A percentile compares a stretch with the other conserved stretches of the same genome.
phyloP scores from a whole-genome alignment of 2,329 filamentous ascomycete species.

The Paraphaeosphaeria minitans region DNA sequence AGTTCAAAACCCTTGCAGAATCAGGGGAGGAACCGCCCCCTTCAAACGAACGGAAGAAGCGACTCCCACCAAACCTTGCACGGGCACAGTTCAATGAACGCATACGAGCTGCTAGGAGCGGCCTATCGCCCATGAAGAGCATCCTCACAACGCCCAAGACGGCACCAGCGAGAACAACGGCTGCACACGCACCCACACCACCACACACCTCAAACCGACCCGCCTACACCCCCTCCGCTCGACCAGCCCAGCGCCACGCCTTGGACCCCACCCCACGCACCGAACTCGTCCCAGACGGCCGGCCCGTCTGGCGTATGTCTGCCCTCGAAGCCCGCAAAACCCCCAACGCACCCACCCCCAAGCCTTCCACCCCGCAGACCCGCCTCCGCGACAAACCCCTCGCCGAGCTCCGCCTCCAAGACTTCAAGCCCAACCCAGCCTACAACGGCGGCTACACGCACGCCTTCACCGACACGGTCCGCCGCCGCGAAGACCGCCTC shows the following conservation, averaged over 20 bases:
- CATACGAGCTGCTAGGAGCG: conserved; percentile 19
- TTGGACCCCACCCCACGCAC: neutral
- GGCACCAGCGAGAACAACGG: conserved; percentile 19
- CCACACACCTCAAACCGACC: conserved; percentile 14
- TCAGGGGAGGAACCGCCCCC: conserved; percentile 32
- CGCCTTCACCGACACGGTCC: conserved; percentile 76
- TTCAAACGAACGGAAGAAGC: conserved; percentile 19
- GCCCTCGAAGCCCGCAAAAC: conserved; percentile 17
- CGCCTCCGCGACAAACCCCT: conserved; percentile 61
- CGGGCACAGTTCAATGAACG: conserved; percentile 34
- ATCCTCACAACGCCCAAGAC: conserved; percentile 16
- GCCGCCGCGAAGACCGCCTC: conserved; percentile 70
- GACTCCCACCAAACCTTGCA: conserved; percentile 28
- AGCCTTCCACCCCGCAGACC: conserved; percentile 14
- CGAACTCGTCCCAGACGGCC: conserved; percentile 18
- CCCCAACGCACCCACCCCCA: conserved; percentile 11
- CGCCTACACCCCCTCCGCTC: conserved; percentile 11
- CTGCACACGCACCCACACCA: conserved; percentile 22
- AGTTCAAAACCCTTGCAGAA: conserved; percentile 30
- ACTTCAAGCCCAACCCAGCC: conserved; percentile 82
- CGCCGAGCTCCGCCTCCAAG: conserved; percentile 64
- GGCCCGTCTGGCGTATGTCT: conserved; percentile 32
- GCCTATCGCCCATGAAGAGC: conserved; percentile 21
- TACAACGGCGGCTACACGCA: conserved; percentile 73
- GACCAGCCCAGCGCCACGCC: conserved; percentile 4